Evolutionary conservation across 2,329 filamentous ascomycete species (phyloP).

Genomic region (Aureobasidium sp.): DNA sequence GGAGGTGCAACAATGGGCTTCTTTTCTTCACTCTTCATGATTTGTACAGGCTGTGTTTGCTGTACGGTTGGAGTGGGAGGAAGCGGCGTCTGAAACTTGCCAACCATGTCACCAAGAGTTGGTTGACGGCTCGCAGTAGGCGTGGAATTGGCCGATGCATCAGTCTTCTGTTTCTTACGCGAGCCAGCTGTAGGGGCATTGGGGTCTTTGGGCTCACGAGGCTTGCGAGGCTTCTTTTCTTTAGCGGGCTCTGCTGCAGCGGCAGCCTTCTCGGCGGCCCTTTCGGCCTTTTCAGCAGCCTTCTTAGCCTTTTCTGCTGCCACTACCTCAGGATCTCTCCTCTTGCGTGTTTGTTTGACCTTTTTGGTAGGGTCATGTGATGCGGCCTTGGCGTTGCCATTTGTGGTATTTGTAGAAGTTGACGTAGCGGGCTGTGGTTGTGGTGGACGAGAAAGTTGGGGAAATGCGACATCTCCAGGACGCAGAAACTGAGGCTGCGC

Average conservation of each 20-base stretch:
- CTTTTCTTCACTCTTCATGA: conserved; percentile 2
- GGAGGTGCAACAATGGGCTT: neutral
- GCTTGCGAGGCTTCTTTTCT: conserved; percentile 38
- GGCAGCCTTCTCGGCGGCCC: conserved; percentile 25
- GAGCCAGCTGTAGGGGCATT: conserved; percentile 30
- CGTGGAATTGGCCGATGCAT: conserved; percentile 17
- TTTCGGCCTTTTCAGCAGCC: neutral
- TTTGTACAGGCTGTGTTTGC: conserved; percentile 5
- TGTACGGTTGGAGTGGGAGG: conserved; percentile 20
- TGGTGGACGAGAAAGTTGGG: conserved; percentile 11
- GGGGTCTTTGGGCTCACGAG: conserved; percentile 43
- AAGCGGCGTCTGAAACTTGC: conserved; percentile 21
- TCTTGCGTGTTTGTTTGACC: conserved; percentile 34
- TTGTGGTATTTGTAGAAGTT: conserved; percentile 28
- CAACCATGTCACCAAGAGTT: conserved; percentile 35
- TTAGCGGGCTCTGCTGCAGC: conserved; percentile 28
- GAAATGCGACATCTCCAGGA: conserved; percentile 16
- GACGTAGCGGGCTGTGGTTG: conserved; percentile 20
- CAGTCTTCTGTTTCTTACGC: conserved; percentile 42
- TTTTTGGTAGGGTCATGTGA: conserved; percentile 22
- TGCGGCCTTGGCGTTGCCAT: conserved; percentile 27
- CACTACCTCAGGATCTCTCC: conserved; percentile 29
- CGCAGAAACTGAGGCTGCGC: conserved; percentile 16
- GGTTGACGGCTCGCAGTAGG: conserved; percentile 24
- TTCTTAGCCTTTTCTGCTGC: conserved; percentile 25